Percentiles rank a stretch among this genome's conserved stretches.
Evolutionary conservation across 306 rosid species (phyloP).

Genomic region (Corylus avellana): DNA sequence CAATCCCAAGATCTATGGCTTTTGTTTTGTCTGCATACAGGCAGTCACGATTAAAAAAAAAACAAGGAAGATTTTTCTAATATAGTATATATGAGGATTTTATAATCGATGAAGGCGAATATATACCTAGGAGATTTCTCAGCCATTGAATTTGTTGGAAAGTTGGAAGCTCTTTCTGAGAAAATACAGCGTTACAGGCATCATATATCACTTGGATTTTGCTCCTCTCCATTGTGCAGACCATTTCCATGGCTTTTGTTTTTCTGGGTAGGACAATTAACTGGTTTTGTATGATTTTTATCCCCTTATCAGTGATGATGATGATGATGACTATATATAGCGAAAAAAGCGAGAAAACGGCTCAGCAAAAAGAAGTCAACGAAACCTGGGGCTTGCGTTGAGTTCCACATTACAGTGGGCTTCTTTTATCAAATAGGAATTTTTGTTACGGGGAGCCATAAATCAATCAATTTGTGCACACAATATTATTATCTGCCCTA

Average conservation of each 20-base stretch:
- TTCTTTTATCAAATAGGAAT: slow-evolving; percentile 13
- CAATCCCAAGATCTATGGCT: slow-evolving; percentile 59
- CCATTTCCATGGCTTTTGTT: not conserved
- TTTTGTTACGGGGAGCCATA: slow-evolving; percentile 16
- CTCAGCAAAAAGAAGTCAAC: not conserved
- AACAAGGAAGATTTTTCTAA: not conserved
- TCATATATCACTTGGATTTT: slow-evolving; percentile 56
- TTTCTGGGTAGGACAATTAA: not conserved
- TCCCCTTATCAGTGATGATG: not conserved
- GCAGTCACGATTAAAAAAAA: not conserved
- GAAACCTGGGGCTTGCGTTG: slow-evolving; percentile 41
- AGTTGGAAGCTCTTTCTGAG: slow-evolving; percentile 39
- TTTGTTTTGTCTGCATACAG: slow-evolving; percentile 36
- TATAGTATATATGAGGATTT: not conserved
- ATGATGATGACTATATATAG: slow-evolving; percentile 1
- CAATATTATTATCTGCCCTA: slow-evolving; percentile 20
- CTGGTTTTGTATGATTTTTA: not conserved
- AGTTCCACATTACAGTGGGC: slow-evolving; percentile 41
- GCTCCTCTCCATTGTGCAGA: slow-evolving; percentile 32
- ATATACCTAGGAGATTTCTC: slow-evolving; percentile 37
- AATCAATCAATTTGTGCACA: slow-evolving; percentile 16
- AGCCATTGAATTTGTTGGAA: slow-evolving; percentile 53
- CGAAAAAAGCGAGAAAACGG: slow-evolving; percentile 18
- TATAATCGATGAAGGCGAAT: not conserved
- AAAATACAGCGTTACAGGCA: slow-evolving; percentile 42